Conservation (phyloP, 441 rosid species). For the Gossypium davidsonii region DNA sequence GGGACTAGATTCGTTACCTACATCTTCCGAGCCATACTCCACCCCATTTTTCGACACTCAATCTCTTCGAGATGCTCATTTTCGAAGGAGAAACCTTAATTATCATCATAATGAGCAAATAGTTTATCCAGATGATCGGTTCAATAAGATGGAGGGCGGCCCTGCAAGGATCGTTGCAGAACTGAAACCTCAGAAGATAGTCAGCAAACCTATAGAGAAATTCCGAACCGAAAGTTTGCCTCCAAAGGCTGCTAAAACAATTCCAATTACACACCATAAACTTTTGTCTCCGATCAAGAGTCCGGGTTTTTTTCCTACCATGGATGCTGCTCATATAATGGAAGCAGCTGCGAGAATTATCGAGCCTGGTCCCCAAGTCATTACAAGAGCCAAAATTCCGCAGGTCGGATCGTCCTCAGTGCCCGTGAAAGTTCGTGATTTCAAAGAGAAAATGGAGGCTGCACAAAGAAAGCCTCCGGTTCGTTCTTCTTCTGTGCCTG, state of each 20-base stretch:
- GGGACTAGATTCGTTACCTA: conserved; percentile 85
- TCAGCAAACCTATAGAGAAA: conserved; percentile 70
- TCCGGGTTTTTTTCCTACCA: conserved; percentile 71
- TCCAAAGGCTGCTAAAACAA: conserved; percentile 88
- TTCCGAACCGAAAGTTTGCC: conserved; percentile 92
- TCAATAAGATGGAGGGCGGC: conserved; percentile 39
- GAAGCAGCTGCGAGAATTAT: conserved; percentile 94
- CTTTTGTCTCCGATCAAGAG: conserved; percentile 93
- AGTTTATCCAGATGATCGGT: conserved; percentile 44
- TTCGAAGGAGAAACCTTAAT: conserved; percentile 45
- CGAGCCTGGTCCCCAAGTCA: conserved; percentile 48
- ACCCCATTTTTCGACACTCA: conserved; percentile 56
- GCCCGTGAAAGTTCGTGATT: conserved; percentile 59
- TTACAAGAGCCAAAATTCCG: conserved; percentile 44
- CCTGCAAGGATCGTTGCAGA: conserved; percentile 27
- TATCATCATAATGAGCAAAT: conserved; percentile 39
- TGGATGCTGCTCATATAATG: conserved; percentile 91
- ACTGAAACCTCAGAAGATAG: conserved; percentile 37
- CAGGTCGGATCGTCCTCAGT: conserved; percentile 52
- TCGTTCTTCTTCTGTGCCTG: conserved; percentile 34
- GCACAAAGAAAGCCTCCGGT: conserved; percentile 40
- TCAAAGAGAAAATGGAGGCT: conserved; percentile 64
- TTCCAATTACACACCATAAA: conserved; percentile 81
- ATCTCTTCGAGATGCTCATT: conserved; percentile 44
- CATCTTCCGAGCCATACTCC: conserved; percentile 49